Evolutionary conservation across 345 rosid genomes (phyloP).

Genomic region (Balakata baccata): DNA sequence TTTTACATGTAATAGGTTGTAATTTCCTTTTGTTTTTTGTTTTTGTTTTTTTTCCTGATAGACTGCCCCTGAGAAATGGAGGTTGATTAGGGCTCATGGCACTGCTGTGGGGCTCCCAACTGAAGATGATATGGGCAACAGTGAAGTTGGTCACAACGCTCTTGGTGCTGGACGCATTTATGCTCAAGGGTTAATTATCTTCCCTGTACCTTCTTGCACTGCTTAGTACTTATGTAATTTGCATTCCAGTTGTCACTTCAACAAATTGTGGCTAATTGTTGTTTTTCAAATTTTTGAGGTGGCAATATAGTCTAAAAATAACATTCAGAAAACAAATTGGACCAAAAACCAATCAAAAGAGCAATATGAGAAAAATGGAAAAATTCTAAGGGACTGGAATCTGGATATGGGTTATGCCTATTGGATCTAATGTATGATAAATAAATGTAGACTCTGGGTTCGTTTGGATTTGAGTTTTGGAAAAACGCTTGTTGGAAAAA

Average conservation of each 20-base stretch:
- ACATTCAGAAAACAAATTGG: no score
- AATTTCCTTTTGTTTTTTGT: background rate
- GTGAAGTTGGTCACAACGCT: slow-evolving; percentile 98
- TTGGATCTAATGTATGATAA: background rate
- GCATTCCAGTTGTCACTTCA: no score
- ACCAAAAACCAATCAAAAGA: no score
- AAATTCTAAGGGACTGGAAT: no score
- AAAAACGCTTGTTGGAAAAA: no score
- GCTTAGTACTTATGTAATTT: no score
- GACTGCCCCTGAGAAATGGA: slow-evolving; percentile 84
- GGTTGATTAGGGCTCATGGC: slow-evolving; percentile 88
- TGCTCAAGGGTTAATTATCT: slow-evolving; percentile 66
- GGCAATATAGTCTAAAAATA: no score
- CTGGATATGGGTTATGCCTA: no score
- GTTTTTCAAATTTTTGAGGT: no score
- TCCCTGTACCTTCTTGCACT: background rate
- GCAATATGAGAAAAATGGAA: no score
- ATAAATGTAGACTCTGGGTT: background rate
- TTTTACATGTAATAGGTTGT: background rate
- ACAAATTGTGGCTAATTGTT: no score
- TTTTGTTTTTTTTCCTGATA: slow-evolving; percentile 18
- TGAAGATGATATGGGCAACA: slow-evolving; percentile 99
- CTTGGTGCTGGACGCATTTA: slow-evolving; percentile 95
- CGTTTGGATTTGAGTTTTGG: no score
- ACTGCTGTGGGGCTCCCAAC: slow-evolving; percentile 88